A percentile compares a stretch with the other conserved stretches of the same genome.
Evolutionary conservation across 225 moss, liverwort and hornwort species (phyloP).

Genomic region (Takakia lepidozioides): DNA sequence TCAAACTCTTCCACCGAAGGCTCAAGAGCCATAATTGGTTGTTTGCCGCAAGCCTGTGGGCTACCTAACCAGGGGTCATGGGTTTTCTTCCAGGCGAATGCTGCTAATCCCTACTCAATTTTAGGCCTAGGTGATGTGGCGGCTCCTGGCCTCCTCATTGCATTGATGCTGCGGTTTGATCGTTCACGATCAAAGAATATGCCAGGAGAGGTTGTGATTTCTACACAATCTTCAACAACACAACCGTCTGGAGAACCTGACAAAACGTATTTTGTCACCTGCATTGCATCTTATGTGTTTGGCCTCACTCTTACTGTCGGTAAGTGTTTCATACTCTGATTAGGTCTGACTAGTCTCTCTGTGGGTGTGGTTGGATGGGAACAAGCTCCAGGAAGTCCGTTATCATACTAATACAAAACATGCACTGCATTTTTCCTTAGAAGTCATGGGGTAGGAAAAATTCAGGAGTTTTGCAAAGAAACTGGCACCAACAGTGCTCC

Average conservation of each 20-base stretch:
- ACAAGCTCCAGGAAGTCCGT: too few relatives aligned
- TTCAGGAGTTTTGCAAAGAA: background rate
- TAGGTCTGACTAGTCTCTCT: too few relatives aligned
- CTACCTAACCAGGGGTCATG: too few relatives aligned
- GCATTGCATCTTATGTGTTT: conserved; percentile 87
- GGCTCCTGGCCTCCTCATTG: conserved; percentile 91
- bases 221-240: too few relatives aligned
- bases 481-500: background rate
- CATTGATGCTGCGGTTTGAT: conserved; percentile 96
- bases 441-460: background rate
- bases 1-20: too few relatives aligned
- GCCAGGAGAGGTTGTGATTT: conserved; percentile 12
- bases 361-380: too few relatives aligned
- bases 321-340: conserved; percentile 26
- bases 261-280: conserved; percentile 95
- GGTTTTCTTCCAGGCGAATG: conserved; percentile 52
- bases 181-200: conserved; percentile 43
- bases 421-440: background rate
- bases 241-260: too few relatives aligned
- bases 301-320: conserved; percentile 89
- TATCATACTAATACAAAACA: background rate
- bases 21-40: too few relatives aligned
- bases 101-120: conserved; percentile 86
- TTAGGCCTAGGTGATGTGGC: conserved; percentile 94
- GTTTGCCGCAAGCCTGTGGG: too few relatives aligned